Evolutionary conservation across 306 rosid genomes (phyloP), one percentile per base, ranked within the genome.

Genomic region (Sphenostylis stenocarpa): DNA sequence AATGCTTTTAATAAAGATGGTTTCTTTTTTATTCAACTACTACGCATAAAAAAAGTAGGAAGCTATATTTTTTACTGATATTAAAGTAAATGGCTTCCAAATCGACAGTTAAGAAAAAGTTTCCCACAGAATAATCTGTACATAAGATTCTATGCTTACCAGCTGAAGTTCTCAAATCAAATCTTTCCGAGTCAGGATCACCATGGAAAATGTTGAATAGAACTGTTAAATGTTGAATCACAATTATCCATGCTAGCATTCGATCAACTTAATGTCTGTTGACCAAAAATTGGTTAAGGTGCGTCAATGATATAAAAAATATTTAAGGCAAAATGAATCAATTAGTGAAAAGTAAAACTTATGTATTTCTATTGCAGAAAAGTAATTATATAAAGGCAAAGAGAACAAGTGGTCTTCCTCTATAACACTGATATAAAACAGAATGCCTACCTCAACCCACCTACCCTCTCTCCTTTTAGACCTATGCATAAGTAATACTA

Each of bases 191-290:
- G 33, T 41, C 14, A 17, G 19, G 45, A 73, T 79, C 72, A 38
- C 34, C 78, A 7, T 41, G 58, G 62, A 36, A 73, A 58, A 65
- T 55, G 77, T 10, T 62, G 7, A 43, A n/a, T 26, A 41, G 48
- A 52, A 28, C 12, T 17, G 21, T 67, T 44, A 78, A n/a, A 17
- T 33, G 44, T 20, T 17, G 31, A 20, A 69, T 78, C 44, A 57
- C 24, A 58, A 70, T 16, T 17, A 64, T 17, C 9, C 66, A 23
- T 15, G 74, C 82, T 89, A 87, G 77, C 80, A 66, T 67, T 85
- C 78, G 63, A 86, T 81, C 82, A 90, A 77, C 84, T 74, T 79
- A 19, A 80, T 66, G 61, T 79, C 96, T 86, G 80, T 67, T 57
- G 36, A 76, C 60, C 31, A 55, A 53, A 63, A 49, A 43, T 68